Evolutionary conservation across 2,329 filamentous ascomycete genomes (phyloP).

Genomic region (Hypoxylon sp.): DNA sequence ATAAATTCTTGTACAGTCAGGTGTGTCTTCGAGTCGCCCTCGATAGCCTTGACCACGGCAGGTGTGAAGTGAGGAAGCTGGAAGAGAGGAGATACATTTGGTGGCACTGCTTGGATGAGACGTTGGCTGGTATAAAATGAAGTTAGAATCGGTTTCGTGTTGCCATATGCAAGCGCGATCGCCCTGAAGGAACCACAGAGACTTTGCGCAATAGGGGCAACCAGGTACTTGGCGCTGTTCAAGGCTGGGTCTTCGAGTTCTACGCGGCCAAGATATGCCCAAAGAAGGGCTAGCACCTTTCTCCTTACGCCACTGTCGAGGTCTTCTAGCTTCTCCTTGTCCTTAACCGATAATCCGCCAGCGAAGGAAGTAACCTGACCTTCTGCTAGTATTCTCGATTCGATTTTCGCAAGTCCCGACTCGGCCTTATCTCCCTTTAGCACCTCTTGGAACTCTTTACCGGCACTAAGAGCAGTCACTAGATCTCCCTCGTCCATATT

Average conservation of each 20-base stretch:
- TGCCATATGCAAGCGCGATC: constrained; percentile 89
- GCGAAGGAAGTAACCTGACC: constrained; percentile 67
- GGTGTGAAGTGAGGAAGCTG: constrained; percentile 91
- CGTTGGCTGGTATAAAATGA: constrained; percentile 88
- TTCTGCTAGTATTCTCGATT: constrained; percentile 81
- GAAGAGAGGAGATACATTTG: constrained; percentile 86
- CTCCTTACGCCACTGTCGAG: constrained; percentile 84
- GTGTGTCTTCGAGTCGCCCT: constrained; percentile 82
- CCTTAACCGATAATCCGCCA: constrained; percentile 77
- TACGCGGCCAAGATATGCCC: constrained; percentile 93
- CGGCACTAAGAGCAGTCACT: constrained; percentile 84
- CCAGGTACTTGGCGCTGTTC: constrained; percentile 89
- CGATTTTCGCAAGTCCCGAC: constrained; percentile 83
- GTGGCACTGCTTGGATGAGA: constrained; percentile 89
- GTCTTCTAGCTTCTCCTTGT: constrained; percentile 82
- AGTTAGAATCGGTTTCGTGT: constrained; percentile 83
- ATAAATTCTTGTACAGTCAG: constrained; percentile 90
- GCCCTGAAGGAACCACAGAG: constrained; percentile 90
- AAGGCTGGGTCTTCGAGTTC: constrained; percentile 84
- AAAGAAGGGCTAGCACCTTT: constrained; percentile 90
- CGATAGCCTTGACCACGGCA: constrained; percentile 74
- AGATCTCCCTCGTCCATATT: constrained; percentile 85
- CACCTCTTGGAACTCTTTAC: constrained; percentile 85
- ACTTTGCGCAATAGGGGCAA: constrained; percentile 86
- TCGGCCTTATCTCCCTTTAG: constrained; percentile 86